These are phyloP conservation scores for Crithidia bombi DNA, from an alignment of 208 protist genomes.

Conservation along the genomic window DNA sequence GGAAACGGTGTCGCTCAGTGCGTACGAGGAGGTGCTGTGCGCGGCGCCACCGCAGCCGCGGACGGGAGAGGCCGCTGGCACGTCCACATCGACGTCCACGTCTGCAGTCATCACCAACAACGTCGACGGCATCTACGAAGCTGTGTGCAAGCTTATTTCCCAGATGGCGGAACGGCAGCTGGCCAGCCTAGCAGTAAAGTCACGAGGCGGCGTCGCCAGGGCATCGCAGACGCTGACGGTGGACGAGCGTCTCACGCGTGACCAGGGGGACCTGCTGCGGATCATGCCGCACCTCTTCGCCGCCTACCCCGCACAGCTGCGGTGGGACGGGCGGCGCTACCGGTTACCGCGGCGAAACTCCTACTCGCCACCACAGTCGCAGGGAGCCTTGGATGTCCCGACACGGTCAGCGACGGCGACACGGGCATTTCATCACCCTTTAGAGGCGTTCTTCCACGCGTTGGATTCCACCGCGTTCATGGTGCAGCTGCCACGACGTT, in stretches of 20 bases:
- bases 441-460: slow-evolving; percentile 46
- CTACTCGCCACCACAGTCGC: not conserved
- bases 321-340: slow-evolving; percentile 40
- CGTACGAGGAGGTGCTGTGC: slow-evolving; percentile 13
- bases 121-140: slow-evolving; percentile 11
- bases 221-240: not conserved
- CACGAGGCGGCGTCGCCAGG: not conserved
- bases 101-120: slow-evolving; percentile 28
- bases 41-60: not conserved
- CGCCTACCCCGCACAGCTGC: slow-evolving; percentile 35
- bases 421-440: slow-evolving; percentile 37
- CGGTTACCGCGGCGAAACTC: slow-evolving; percentile 21
- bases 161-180: slow-evolving; percentile 17
- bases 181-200: not conserved
- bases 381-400: not conserved
- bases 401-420: not conserved
- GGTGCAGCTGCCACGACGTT: slow-evolving; percentile 17
- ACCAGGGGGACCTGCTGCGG: slow-evolving; percentile 8
- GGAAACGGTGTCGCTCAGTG: slow-evolving; percentile 3
- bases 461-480: slow-evolving; percentile 22
- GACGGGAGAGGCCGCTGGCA: too few species aligned
- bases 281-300: slow-evolving; percentile 35
- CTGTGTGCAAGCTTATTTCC: slow-evolving; percentile 7
- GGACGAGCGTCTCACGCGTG: not conserved
- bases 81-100: too few species aligned